Percentiles rank a stretch among this genome's conserved stretches.
Evolutionary conservation across 768 basidiomycete genomes (phyloP).

Genomic region (Suillus alpinus): DNA sequence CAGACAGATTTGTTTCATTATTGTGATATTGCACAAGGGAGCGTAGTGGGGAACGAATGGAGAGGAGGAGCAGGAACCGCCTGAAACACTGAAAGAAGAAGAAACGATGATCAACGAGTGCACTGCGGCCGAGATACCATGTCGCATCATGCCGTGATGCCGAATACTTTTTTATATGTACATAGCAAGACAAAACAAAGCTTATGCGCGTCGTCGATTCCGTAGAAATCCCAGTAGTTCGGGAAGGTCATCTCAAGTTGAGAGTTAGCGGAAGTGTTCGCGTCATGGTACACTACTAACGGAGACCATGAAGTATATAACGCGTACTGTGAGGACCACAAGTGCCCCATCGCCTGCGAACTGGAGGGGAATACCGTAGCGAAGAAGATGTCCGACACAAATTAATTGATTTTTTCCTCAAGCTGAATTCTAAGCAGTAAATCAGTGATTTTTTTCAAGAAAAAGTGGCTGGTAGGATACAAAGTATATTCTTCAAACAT

Average conservation of each 20-base stretch:
- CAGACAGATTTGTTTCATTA: neutral
- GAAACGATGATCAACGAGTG: neutral
- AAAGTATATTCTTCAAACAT: neutral
- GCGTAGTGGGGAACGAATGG: conserved; percentile 4
- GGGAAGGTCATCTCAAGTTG: too few relatives aligned
- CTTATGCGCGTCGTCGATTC: too few relatives aligned
- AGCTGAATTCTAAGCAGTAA: neutral
- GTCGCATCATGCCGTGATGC: neutral
- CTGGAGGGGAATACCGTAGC: neutral
- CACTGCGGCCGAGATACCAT: neutral
- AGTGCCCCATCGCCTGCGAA: neutral
- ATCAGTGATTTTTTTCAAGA: neutral
- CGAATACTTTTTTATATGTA: neutral
- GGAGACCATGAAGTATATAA: neutral
- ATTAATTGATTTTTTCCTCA: neutral
- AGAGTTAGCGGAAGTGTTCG: neutral
- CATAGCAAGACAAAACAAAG: neutral
- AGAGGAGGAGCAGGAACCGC: neutral
- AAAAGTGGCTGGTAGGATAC: neutral
- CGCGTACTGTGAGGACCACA: neutral
- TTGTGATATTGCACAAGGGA: conserved; percentile 15
- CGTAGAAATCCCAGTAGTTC: too few relatives aligned
- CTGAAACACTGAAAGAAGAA: neutral
- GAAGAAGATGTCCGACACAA: neutral
- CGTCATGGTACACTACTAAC: neutral